A percentile compares a stretch with the other conserved stretches of the same genome.
Conservation (phyloP, 345 rosid species). For the Litchi chinensis region DNA sequence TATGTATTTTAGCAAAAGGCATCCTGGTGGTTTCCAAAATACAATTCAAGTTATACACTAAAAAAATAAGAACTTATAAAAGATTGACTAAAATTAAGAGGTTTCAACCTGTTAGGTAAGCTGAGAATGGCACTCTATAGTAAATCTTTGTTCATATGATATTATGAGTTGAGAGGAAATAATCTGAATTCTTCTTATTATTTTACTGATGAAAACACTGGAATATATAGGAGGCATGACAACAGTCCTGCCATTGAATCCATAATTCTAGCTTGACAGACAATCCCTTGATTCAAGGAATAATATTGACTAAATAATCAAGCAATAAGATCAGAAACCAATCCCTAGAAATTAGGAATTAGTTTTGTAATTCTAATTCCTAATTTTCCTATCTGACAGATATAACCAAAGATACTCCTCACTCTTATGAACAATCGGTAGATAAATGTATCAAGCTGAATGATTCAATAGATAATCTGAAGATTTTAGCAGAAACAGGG, state of each 20-base stretch:
- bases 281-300: too few relatives aligned
- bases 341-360: too few relatives aligned
- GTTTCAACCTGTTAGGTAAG: background rate
- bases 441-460: slow-evolving; percentile 3
- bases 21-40: background rate
- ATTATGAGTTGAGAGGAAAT: too few relatives aligned
- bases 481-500: background rate
- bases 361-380: too few relatives aligned
- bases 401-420: background rate
- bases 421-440: background rate
- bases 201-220: too few relatives aligned
- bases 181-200: too few relatives aligned
- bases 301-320: too few relatives aligned
- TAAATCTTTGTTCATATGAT: background rate
- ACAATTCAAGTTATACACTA: background rate
- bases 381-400: too few relatives aligned
- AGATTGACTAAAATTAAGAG: background rate
- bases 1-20: background rate
- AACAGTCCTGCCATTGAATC: too few relatives aligned
- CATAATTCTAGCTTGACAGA: too few relatives aligned
- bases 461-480: background rate
- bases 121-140: background rate
- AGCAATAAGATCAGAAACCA: too few relatives aligned
- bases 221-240: too few relatives aligned
- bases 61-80: background rate